Conservation (phyloP, 352 stramenopile species). For the Phytophthora gonapodyides region DNA sequence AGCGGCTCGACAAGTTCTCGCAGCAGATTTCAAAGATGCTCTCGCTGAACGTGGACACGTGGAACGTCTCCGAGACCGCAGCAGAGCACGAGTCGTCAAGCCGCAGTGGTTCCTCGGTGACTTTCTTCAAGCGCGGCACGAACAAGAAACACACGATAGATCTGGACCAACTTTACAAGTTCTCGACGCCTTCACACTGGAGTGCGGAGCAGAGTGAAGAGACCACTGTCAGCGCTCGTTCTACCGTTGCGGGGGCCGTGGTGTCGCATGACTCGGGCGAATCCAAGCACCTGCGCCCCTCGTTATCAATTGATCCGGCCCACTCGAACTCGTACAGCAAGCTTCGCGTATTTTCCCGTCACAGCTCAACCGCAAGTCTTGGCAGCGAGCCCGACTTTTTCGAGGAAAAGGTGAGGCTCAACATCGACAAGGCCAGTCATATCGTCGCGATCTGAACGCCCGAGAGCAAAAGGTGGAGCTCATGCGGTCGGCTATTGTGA, state of each 20-base stretch:
- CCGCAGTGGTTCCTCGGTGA: slow-evolving; percentile 24
- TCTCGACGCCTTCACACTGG: slow-evolving; percentile 12
- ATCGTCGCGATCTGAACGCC: slow-evolving; percentile 25
- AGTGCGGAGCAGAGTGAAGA: not conserved
- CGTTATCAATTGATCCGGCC: slow-evolving; percentile 16
- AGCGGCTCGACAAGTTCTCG: slow-evolving; percentile 33
- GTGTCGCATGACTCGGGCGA: slow-evolving; percentile 10
- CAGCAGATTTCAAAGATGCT: slow-evolving; percentile 43
- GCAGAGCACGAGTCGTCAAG: slow-evolving; percentile 11
- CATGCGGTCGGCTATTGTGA: too few species aligned
- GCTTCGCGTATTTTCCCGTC: slow-evolving; percentile 22
- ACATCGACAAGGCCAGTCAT: slow-evolving; percentile 24
- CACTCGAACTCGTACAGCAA: slow-evolving; percentile 31
- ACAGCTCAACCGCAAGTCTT: slow-evolving; percentile 29
- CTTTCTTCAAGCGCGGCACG: slow-evolving; percentile 40
- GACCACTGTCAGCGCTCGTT: not conserved
- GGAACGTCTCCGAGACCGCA: slow-evolving; percentile 16
- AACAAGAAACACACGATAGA: slow-evolving; percentile 37
- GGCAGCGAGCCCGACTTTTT: slow-evolving; percentile 12
- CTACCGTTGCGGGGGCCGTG: not conserved
- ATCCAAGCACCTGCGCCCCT: slow-evolving; percentile 22
- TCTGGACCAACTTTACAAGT: slow-evolving; percentile 38
- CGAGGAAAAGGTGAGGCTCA: slow-evolving; percentile 29
- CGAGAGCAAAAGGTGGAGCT: too few species aligned
- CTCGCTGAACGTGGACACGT: slow-evolving; percentile 14